Percentiles rank a stretch among this genome's conserved stretches.
Evolutionary conservation across 2,329 filamentous ascomycete species (phyloP).

Genomic region (Onygenales sp.): DNA sequence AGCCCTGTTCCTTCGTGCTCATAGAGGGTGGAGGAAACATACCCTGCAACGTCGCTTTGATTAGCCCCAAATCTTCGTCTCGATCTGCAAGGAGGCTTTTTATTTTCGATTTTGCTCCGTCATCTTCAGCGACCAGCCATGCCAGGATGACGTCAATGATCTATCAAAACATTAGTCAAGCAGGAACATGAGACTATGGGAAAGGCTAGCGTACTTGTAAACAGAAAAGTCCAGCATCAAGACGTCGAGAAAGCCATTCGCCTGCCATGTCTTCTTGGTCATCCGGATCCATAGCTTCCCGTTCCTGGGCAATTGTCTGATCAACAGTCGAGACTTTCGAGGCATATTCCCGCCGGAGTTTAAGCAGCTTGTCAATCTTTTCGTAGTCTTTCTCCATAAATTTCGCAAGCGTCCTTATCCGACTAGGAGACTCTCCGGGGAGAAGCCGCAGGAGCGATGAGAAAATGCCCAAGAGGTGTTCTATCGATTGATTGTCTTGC

Average conservation of each 20-base stretch:
- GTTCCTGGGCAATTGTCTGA: conserved; percentile 50
- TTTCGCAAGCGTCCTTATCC: conserved; percentile 81
- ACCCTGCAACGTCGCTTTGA: conserved; percentile 61
- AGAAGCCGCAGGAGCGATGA: conserved; percentile 70
- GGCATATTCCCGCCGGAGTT: conserved; percentile 62
- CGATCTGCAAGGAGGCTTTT: conserved; percentile 54
- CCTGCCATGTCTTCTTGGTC: conserved; percentile 54
- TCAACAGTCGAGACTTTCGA: conserved; percentile 55
- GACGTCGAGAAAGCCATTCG: conserved; percentile 63
- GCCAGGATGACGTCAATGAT: conserved; percentile 75
- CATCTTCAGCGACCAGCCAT: conserved; percentile 87
- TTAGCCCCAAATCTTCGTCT: conserved; percentile 53
- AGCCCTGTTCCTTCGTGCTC: background rate
- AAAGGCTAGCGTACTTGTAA: conserved; percentile 46
- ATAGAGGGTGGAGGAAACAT: conserved; percentile 5
- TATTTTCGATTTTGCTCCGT: conserved; percentile 59
- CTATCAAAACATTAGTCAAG: conserved; percentile 12
- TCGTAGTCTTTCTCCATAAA: conserved; percentile 92
- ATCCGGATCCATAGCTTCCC: conserved; percentile 44
- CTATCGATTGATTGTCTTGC: conserved; percentile 55
- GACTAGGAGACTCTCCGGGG: conserved; percentile 64
- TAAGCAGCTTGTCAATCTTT: conserved; percentile 65
- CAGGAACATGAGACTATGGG: too few relatives aligned
- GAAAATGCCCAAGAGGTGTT: conserved; percentile 80
- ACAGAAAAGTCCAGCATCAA: conserved; percentile 78